Evolutionary conservation across 1,284 basidiomycete genomes (phyloP), one percentile per base, ranked within the genome.

Genomic region (Acaromyces ingoldii): DNA sequence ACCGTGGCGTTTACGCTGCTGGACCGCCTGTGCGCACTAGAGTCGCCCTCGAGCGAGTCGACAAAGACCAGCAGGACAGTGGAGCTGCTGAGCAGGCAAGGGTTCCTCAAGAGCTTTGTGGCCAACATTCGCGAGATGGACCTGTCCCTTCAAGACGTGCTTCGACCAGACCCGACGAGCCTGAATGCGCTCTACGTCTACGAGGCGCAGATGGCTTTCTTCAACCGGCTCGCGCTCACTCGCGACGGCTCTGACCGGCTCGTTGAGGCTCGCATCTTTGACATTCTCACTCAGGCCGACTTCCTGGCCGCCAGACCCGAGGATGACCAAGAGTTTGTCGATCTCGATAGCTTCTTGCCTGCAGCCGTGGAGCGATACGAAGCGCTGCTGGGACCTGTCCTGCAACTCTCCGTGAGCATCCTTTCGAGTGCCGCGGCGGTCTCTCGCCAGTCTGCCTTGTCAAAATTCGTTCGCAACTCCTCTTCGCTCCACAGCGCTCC

Each of bases 181-280:
- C 78, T 98, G 19, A 93, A 96, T 69, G 82, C 89, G 0, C 80
- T 93, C 41, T 97, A 95, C 77, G 89, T 97, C 13, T 97, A 93
- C 70, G 93, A 97, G 75, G 84, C 91, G 13, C 91, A 92, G 77
- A 85, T 95, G 81, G 87, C 89, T 0, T 80, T 95, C 60, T 83
- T 97, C 51, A 83, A 87, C 25, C 83, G 89, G 26, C 83, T 96
- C 77, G 85, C 89, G 0, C 85, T 90, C 67, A 87, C 83, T 0
- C 80, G 87, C 41, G 79, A 81, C 58, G 92, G 92, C 2, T 89
- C 91, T 0, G 91, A 95, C 70, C 83, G 85, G 45, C 78, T 97
- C 24, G 76, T 96, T 6, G 90, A 92, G 56, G 82, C 85, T 2
- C 85, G 87, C 48, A 67, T 92, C 2, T 81, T 97, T 19, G 81